Percentiles rank a stretch among this genome's conserved stretches.
These are phyloP conservation scores for Cylindrotheca fusiformis DNA, from an alignment of 108 stramenopile genomes.

Conservation along the genomic window DNA sequence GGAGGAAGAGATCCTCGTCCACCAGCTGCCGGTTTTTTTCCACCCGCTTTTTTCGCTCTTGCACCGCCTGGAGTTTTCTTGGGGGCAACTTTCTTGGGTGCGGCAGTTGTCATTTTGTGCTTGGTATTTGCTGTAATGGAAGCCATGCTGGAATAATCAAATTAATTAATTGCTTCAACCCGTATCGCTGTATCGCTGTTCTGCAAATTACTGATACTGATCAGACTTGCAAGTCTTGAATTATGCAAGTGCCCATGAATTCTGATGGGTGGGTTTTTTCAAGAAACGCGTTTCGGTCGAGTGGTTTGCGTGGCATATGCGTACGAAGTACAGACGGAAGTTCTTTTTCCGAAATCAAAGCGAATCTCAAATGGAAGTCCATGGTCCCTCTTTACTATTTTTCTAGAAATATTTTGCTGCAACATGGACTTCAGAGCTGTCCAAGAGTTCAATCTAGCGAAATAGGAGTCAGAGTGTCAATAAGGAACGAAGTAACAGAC, in stretches of 20 bases:
- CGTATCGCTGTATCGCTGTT: too few species aligned
- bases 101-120: conserved; percentile 33
- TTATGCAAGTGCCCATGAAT: too few species aligned
- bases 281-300: too few species aligned
- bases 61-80: conserved; percentile 18
- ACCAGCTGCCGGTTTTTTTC: conserved; percentile 1
- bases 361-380: too few species aligned
- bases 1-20: conserved; percentile 50
- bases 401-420: background rate
- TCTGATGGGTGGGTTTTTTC: too few species aligned
- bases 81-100: conserved; percentile 42
- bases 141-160: conserved; percentile 23
- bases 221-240: too few species aligned
- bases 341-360: too few species aligned
- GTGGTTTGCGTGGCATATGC: too few species aligned
- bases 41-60: conserved; percentile 18
- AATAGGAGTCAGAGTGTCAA: background rate
- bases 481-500: background rate
- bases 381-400: background rate
- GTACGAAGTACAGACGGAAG: too few species aligned
- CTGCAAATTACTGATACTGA: too few species aligned
- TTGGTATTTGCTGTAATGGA: conserved; percentile 45
- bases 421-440: background rate
- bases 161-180: background rate
- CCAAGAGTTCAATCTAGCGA: background rate